phyloP scores from a whole-genome alignment of 1,139 yeast genomes.

The Pichia sorboxylosa region DNA sequence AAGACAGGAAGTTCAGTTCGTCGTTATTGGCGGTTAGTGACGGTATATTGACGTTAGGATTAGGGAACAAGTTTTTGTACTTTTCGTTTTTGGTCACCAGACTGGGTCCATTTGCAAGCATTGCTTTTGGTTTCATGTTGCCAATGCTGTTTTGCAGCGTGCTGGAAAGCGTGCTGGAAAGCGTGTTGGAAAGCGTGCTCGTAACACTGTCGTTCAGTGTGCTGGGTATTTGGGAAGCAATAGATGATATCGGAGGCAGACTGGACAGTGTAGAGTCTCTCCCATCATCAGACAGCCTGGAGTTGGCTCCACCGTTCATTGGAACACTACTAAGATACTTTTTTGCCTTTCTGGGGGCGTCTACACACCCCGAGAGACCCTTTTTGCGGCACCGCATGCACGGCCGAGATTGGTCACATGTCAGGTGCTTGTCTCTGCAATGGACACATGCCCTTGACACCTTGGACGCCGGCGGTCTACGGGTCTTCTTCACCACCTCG shows the following conservation, averaged over 20 bases:
- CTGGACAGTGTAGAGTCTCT: too few species aligned
- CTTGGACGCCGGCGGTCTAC: constrained; percentile 32
- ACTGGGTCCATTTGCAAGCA: too few species aligned
- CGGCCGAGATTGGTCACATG: constrained; percentile 75
- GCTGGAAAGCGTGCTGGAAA: too few species aligned
- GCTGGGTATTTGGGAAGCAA: too few species aligned
- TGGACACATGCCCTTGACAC: constrained; percentile 77
- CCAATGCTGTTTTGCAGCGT: too few species aligned
- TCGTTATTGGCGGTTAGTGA: neutral
- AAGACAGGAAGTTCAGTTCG: constrained; percentile 34
- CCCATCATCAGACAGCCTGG: too few species aligned
- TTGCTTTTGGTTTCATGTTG: too few species aligned
- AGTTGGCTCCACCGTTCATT: too few species aligned
- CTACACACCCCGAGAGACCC: constrained; percentile 68
- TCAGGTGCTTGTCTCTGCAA: constrained; percentile 78
- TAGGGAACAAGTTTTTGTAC: neutral
- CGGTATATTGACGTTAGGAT: neutral
- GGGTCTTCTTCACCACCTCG: constrained; percentile 9
- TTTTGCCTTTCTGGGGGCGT: constrained; percentile 80
- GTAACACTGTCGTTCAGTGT: too few species aligned
- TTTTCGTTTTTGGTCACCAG: too few species aligned
- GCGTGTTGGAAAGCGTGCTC: too few species aligned
- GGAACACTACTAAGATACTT: constrained; percentile 57
- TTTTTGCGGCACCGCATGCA: constrained; percentile 67
- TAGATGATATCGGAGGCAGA: too few species aligned